These are phyloP conservation scores for Brassica balearica DNA, from an alignment of 441 rosid genomes.

Conservation along the genomic window DNA sequence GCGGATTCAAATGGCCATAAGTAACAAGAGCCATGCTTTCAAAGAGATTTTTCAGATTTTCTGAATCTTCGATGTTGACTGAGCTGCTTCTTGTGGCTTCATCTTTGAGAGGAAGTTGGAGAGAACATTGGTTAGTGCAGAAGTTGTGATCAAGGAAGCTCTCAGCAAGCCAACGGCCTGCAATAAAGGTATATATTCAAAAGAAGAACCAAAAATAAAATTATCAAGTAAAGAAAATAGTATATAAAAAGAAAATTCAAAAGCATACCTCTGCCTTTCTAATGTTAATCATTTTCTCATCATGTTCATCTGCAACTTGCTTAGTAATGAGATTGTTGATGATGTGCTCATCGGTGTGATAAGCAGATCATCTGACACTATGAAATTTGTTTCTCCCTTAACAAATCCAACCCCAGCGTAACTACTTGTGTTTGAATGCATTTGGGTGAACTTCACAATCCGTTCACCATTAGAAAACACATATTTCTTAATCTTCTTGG, in stretches of 20 bases:
- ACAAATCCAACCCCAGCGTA: constrained; percentile 12
- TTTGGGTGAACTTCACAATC: not conserved
- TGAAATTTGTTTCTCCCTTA: constrained; percentile 23
- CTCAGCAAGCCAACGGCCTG: constrained; percentile 22
- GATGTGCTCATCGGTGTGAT: constrained; percentile 28
- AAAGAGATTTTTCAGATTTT: constrained; percentile 1
- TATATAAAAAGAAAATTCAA: not conserved
- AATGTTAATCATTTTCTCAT: constrained; percentile 27
- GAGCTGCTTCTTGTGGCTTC: constrained; percentile 10
- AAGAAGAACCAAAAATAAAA: not conserved
- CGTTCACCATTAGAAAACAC: not conserved
- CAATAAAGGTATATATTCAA: not conserved
- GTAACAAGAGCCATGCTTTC: not conserved
- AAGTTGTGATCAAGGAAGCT: constrained; percentile 26
- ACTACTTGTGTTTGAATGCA: not conserved
- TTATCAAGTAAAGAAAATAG: not conserved
- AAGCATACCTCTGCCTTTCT: constrained; percentile 21
- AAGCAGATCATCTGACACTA: constrained; percentile 29
- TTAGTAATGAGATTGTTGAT: constrained; percentile 15
- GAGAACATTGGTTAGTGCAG: constrained; percentile 38
- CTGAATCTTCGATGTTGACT: not conserved
- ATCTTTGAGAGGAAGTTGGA: constrained; percentile 9
- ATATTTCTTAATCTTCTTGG: not conserved
- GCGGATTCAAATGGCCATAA: not conserved
- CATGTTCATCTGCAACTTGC: constrained; percentile 30